These are phyloP conservation scores for Leishmania martiniquensis DNA, from an alignment of 208 protist genomes.

Conservation along the genomic window DNA sequence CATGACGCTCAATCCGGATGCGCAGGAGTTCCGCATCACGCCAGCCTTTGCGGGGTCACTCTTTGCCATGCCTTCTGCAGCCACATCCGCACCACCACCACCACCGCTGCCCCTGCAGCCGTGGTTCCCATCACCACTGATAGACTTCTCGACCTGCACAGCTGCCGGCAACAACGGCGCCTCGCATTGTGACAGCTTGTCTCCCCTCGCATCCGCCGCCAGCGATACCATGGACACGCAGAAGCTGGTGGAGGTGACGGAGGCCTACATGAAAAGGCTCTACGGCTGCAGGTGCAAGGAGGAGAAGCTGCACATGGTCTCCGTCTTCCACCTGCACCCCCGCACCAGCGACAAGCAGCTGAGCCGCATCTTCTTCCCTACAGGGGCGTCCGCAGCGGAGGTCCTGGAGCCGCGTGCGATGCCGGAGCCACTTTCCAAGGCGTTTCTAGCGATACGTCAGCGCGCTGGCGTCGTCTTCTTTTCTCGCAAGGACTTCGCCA, in stretches of 20 bases:
- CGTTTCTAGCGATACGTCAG: conserved; percentile 29
- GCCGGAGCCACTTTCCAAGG: conserved; percentile 28
- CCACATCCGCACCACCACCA: background rate
- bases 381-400: conserved; percentile 56
- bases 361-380: conserved; percentile 74
- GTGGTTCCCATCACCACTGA: background rate
- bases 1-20: conserved; percentile 24
- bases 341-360: conserved; percentile 67
- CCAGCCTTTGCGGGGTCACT: conserved; percentile 21
- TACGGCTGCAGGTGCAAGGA: conserved; percentile 41
- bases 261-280: conserved; percentile 39
- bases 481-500: conserved; percentile 57
- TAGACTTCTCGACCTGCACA: conserved; percentile 13
- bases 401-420: conserved; percentile 49
- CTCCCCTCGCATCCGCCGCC: background rate
- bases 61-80: conserved; percentile 33
- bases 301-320: conserved; percentile 59
- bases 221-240: conserved; percentile 21
- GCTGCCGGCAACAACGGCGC: conserved; percentile 5
- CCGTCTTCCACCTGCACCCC: conserved; percentile 78
- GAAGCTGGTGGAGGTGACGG: conserved; percentile 26
- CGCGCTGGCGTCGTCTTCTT: conserved; percentile 84
- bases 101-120: background rate
- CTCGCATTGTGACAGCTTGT: background rate
- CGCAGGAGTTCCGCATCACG: conserved; percentile 25